Conservation (phyloP, 495 filamentous ascomycete species). For the Penicillium simplicissimum region DNA sequence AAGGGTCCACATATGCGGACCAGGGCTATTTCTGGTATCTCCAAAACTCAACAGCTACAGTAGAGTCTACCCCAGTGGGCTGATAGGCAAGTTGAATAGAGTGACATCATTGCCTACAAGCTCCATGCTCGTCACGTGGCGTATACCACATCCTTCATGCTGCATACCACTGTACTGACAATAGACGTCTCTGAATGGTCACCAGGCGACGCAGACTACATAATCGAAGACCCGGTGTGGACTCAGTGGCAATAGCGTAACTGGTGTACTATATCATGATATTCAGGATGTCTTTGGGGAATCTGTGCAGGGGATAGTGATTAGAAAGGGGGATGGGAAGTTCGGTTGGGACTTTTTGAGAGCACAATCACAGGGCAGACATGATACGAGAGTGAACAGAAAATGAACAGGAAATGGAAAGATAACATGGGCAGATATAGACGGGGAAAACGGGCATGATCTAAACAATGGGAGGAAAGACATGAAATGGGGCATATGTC, state of each 20-base stretch:
- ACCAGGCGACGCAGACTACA: background rate
- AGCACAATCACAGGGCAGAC: conserved; percentile 31
- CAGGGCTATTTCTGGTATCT: background rate
- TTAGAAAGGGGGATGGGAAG: conserved; percentile 18
- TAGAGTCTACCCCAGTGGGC: background rate
- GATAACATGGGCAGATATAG: conserved; percentile 22
- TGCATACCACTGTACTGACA: background rate
- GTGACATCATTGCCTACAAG: background rate
- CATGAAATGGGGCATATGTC: conserved; percentile 41
- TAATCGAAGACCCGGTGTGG: background rate
- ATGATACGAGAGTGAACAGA: conserved; percentile 20
- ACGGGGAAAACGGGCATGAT: conserved; percentile 28
- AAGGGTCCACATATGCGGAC: background rate
- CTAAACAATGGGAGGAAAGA: conserved; percentile 30
- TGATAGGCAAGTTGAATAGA: background rate
- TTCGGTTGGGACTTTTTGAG: conserved; percentile 33
- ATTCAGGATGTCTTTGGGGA: conserved; percentile 25
- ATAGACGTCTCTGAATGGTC: background rate
- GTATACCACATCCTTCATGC: background rate
- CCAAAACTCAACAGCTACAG: background rate
- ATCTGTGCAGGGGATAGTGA: conserved; percentile 36
- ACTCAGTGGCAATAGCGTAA: conserved; percentile 21
- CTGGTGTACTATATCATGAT: conserved; percentile 35
- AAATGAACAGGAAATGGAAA: conserved; percentile 2
- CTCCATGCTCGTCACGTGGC: background rate